Percentiles rank a stretch among this genome's conserved stretches.
phyloP scores from a whole-genome alignment of 2,329 filamentous ascomycete genomes.

The Hypocreales sp. region DNA sequence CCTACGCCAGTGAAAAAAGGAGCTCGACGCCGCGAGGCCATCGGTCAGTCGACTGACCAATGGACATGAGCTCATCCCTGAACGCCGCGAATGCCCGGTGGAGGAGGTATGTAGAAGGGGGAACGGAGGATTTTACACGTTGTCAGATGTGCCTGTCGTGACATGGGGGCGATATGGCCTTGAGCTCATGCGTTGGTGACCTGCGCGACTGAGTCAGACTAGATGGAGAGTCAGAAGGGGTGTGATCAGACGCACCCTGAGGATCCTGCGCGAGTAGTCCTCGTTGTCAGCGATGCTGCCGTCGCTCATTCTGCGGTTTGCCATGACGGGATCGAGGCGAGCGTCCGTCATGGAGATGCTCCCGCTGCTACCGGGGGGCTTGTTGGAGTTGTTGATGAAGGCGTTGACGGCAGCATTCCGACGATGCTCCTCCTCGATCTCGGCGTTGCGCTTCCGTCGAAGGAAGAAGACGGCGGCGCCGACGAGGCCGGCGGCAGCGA shows the following conservation, averaged over 20 bases:
- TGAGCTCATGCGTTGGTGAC: slow-evolving; percentile 43
- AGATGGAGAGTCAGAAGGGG: too few relatives aligned
- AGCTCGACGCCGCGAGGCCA: slow-evolving; percentile 21
- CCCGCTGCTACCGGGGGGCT: slow-evolving; percentile 47
- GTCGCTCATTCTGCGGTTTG: slow-evolving; percentile 72
- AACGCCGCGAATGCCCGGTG: slow-evolving; percentile 26
- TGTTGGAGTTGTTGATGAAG: slow-evolving; percentile 53
- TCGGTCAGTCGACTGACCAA: slow-evolving; percentile 16
- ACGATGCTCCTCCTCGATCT: slow-evolving; percentile 72
- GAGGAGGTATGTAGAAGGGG: slow-evolving; percentile 12
- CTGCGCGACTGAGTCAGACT: slow-evolving; percentile 12
- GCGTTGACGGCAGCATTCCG: slow-evolving; percentile 65
- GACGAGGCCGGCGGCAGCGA: slow-evolving; percentile 48
- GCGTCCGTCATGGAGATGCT: slow-evolving; percentile 63
- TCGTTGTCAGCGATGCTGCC: slow-evolving; percentile 95
- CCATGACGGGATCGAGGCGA: slow-evolving; percentile 75
- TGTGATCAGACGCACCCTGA: slow-evolving; percentile 76
- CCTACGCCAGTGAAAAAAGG: slow-evolving; percentile 19
- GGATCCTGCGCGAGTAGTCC: slow-evolving; percentile 89
- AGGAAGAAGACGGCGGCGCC: slow-evolving; percentile 61
- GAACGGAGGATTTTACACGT: too few relatives aligned
- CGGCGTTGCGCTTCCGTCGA: slow-evolving; percentile 58
- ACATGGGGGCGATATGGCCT: too few relatives aligned
- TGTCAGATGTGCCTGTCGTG: too few relatives aligned
- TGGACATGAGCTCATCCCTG: slow-evolving; percentile 22